These are phyloP conservation scores for Eucalyptus cloeziana DNA, from an alignment of 345 rosid species.

Conservation along the genomic window DNA sequence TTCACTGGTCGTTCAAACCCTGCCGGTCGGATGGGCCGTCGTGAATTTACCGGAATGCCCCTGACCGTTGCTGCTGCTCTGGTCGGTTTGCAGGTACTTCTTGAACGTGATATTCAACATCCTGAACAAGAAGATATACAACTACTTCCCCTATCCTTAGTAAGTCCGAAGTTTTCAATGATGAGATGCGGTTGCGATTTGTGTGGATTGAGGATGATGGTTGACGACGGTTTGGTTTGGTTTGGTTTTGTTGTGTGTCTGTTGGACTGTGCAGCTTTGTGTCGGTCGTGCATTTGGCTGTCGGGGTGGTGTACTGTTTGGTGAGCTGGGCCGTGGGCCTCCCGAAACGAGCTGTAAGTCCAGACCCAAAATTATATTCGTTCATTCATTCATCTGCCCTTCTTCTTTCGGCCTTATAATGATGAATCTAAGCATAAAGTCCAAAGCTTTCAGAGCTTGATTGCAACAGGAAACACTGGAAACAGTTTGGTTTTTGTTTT, in stretches of 20 bases:
- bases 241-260: slow-evolving; percentile 75
- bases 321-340: slow-evolving; percentile 88
- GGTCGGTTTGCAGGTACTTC: slow-evolving; percentile 46
- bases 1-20: neutral
- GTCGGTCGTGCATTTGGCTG: slow-evolving; percentile 83
- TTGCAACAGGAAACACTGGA: neutral
- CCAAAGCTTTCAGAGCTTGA: neutral
- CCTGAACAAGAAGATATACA: slow-evolving; percentile 95
- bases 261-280: slow-evolving; percentile 65
- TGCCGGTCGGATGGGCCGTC: neutral
- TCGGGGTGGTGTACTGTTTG: slow-evolving; percentile 90
- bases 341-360: slow-evolving; percentile 92
- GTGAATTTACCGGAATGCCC: neutral
- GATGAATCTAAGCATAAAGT: neutral
- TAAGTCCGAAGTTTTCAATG: slow-evolving; percentile 12
- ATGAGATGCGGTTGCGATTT: neutral
- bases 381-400: neutral
- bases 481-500: neutral
- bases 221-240: slow-evolving; percentile 35
- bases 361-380: neutral
- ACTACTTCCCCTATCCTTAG: slow-evolving; percentile 97
- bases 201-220: neutral
- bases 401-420: neutral
- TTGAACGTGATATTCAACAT: slow-evolving; percentile 95
- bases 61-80: neutral